Evolutionary conservation across 495 filamentous ascomycete species (phyloP).

Genomic region (Talaromyces thailandensis): DNA sequence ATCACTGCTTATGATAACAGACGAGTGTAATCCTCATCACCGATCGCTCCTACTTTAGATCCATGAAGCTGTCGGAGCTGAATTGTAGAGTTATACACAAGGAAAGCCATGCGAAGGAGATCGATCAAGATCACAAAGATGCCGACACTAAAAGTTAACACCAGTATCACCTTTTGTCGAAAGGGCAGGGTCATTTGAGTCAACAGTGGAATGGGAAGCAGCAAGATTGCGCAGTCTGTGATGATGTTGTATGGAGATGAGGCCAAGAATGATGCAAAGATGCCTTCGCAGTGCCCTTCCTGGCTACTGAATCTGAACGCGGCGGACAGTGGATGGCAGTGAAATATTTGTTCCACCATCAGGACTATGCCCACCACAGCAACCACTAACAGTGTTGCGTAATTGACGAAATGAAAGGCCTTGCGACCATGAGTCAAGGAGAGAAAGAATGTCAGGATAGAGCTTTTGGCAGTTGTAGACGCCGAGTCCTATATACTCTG

Average conservation of each 20-base stretch:
- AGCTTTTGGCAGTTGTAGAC: constrained; percentile 54
- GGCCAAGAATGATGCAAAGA: constrained; percentile 74
- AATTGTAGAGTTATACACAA: constrained; percentile 58
- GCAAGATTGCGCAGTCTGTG: constrained; percentile 70
- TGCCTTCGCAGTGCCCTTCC: constrained; percentile 52
- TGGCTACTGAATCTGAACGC: neutral
- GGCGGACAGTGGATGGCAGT: constrained; percentile 61
- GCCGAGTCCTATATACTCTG: neutral
- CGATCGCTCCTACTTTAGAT: neutral
- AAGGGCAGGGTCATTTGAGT: constrained; percentile 74
- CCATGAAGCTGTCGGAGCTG: constrained; percentile 8
- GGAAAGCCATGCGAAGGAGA: constrained; percentile 79
- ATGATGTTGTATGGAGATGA: constrained; percentile 75
- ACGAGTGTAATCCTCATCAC: constrained; percentile 46
- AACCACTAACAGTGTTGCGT: constrained; percentile 60
- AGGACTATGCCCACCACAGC: constrained; percentile 71
- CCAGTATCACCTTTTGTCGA: constrained; percentile 76
- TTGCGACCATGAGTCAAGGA: constrained; percentile 66
- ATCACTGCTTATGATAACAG: constrained; percentile 9
- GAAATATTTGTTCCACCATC: constrained; percentile 78
- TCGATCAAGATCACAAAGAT: constrained; percentile 51
- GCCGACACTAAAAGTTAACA: constrained; percentile 73
- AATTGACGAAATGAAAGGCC: constrained; percentile 59
- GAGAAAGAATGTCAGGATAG: constrained; percentile 83
- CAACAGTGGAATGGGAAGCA: constrained; percentile 78